These are phyloP conservation scores for Mollisia scopiformis DNA, from an alignment of 2,329 filamentous ascomycete species.

Conservation along the genomic window DNA sequence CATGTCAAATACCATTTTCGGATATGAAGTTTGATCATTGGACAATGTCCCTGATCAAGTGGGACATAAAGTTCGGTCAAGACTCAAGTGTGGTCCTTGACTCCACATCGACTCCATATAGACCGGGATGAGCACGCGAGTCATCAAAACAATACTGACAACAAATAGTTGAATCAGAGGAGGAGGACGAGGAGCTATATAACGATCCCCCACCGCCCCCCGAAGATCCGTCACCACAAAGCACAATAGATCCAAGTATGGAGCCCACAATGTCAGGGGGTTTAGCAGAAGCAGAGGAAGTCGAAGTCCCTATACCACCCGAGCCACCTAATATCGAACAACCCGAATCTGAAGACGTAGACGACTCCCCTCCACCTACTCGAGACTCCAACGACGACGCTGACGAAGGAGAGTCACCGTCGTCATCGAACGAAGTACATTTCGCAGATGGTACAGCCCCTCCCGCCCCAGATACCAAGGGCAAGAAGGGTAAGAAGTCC, in stretches of 20 bases:
- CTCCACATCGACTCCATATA: background rate
- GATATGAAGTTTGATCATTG: background rate
- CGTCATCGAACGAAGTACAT: conserved; percentile 11
- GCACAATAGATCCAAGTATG: background rate
- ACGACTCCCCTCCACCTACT: background rate
- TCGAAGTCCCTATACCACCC: background rate
- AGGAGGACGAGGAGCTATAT: background rate
- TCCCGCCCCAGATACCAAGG: conserved; percentile 9
- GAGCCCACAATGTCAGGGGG: background rate
- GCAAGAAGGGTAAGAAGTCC: conserved; percentile 24
- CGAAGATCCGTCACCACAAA: background rate
- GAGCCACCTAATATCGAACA: background rate
- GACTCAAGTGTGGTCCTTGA: background rate
- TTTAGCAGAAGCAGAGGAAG: background rate
- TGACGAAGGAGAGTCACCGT: background rate
- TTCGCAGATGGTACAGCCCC: conserved; percentile 21
- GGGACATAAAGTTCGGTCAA: background rate
- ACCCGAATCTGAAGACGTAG: background rate
- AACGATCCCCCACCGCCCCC: background rate
- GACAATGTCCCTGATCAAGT: background rate
- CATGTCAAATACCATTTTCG: background rate
- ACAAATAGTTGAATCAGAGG: conserved; percentile 1
- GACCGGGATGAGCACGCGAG: background rate
- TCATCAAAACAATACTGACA: background rate
- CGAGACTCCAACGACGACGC: background rate